These are phyloP conservation scores for Bolboschoenus planiculmis DNA, from an alignment of 176 grass and related monocot species.

Conservation along the genomic window DNA sequence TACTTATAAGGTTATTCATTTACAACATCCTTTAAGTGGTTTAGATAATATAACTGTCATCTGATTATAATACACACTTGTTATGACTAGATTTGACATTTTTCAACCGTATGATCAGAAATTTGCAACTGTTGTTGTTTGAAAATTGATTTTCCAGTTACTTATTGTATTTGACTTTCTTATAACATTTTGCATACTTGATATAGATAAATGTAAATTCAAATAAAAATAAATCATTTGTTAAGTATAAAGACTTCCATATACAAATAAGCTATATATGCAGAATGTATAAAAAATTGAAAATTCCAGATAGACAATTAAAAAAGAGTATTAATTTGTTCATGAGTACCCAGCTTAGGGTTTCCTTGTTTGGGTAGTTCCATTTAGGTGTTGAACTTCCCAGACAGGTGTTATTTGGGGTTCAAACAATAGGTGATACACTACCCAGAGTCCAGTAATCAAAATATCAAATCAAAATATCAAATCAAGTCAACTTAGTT, in stretches of 20 bases:
- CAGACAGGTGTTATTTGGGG: slow-evolving; percentile 10
- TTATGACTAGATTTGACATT: too few species aligned
- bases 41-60: too few species aligned
- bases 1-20: too few species aligned
- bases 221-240: not conserved
- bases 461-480: too few species aligned
- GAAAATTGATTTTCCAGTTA: too few species aligned
- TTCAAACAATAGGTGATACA: not conserved
- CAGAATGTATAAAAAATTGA: not conserved
- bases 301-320: not conserved
- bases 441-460: not conserved
- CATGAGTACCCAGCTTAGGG: not conserved
- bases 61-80: too few species aligned
- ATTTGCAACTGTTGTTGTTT: too few species aligned
- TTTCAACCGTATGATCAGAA: too few species aligned
- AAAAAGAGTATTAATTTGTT: not conserved
- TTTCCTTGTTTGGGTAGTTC: not conserved
- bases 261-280: too few species aligned
- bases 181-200: too few species aligned
- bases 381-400: not conserved
- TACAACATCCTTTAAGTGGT: too few species aligned
- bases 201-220: too few species aligned
- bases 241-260: not conserved
- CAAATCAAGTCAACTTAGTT: not conserved
- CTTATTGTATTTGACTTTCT: not conserved